Conservation (phyloP, 163 green algal species). For the Chloroidium sp. region DNA sequence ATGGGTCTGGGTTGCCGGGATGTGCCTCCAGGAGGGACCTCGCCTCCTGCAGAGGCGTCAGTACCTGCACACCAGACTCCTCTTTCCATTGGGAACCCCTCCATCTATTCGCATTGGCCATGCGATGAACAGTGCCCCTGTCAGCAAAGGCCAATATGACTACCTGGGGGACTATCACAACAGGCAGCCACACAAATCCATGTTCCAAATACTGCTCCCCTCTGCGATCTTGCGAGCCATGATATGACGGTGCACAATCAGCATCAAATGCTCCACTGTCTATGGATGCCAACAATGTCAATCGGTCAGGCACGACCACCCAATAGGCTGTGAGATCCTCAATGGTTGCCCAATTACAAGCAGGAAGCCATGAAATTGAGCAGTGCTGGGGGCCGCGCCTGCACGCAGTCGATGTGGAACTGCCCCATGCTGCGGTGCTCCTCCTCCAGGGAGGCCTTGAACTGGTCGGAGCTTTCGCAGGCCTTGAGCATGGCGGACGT, state of each 20-base stretch:
- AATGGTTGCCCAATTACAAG: no score
- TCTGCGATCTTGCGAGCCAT: no score
- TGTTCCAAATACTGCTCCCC: no score
- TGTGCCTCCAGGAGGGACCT: background rate
- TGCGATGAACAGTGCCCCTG: no score
- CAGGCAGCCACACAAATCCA: no score
- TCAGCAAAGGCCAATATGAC: no score
- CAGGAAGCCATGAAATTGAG: background rate
- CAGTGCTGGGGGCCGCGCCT: background rate
- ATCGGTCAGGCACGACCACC: no score
- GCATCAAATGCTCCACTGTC: no score
- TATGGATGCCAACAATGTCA: no score
- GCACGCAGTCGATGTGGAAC: background rate
- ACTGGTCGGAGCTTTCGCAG: background rate
- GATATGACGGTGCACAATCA: no score
- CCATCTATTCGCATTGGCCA: background rate
- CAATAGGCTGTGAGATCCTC: no score
- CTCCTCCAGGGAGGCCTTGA: background rate
- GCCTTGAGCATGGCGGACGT: background rate
- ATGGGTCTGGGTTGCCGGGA: background rate
- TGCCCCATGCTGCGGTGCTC: background rate
- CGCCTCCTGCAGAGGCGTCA: background rate
- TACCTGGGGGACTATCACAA: no score
- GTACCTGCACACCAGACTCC: background rate
- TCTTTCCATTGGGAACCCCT: background rate